These are phyloP conservation scores for Plasmodium malariae DNA, from an alignment of 169 alveolate genomes.

Conservation along the genomic window DNA sequence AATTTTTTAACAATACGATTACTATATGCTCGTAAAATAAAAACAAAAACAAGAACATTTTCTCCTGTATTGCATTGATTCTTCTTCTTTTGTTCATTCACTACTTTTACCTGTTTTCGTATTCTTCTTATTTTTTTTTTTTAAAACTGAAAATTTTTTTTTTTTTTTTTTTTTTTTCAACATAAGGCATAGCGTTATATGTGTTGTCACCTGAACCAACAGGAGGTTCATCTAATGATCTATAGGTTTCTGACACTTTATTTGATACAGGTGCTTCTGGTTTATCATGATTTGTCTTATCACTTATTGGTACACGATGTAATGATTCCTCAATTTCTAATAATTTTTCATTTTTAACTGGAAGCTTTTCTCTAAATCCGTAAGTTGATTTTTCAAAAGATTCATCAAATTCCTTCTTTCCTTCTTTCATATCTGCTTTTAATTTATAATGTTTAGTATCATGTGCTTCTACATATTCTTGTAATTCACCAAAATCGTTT, in stretches of 20 bases:
- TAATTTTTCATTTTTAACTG: constrained; percentile 7
- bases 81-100: too few species aligned
- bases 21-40: too few species aligned
- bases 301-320: not conserved
- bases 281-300: not conserved
- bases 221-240: too few species aligned
- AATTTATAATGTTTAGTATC: not conserved
- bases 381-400: constrained; percentile 2
- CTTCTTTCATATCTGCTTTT: not conserved
- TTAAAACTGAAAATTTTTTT: too few species aligned
- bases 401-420: not conserved
- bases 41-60: too few species aligned
- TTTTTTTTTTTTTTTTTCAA: too few species aligned
- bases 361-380: constrained; percentile 16
- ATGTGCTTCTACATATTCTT: constrained; percentile 12
- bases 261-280: not conserved
- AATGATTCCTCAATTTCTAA: not conserved
- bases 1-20: too few species aligned
- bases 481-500: not conserved
- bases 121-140: too few species aligned
- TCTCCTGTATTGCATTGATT: too few species aligned
- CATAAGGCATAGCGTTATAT: too few species aligned
- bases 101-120: too few species aligned
- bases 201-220: too few species aligned
- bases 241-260: not conserved